phyloP scores from a whole-genome alignment of 306 rosid genomes.

The Hylodesmum podocarpum region DNA sequence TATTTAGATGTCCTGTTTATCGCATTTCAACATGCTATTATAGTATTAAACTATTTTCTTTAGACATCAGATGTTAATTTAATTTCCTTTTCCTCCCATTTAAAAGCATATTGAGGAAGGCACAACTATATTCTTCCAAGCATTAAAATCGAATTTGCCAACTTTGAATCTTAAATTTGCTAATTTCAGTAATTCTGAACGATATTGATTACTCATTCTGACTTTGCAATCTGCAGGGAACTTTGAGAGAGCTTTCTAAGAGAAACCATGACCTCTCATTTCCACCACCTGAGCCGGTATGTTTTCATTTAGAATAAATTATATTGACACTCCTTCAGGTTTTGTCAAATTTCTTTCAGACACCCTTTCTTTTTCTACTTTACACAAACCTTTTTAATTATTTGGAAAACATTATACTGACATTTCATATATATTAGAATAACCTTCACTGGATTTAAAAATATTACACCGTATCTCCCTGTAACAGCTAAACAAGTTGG shows the following conservation, averaged over 20 bases:
- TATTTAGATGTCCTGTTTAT: not conserved
- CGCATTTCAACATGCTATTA: not conserved
- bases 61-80: not conserved
- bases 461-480: too few relatives aligned
- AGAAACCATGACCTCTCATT: constrained; percentile 61
- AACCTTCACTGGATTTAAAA: too few relatives aligned
- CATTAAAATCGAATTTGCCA: not conserved
- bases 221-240: constrained; percentile 55
- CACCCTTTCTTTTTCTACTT: too few relatives aligned
- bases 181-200: not conserved
- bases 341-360: too few relatives aligned
- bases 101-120: not conserved
- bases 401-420: too few relatives aligned
- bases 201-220: not conserved
- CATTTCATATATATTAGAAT: too few relatives aligned
- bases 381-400: too few relatives aligned
- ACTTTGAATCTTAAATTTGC: constrained; percentile 14
- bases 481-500: too few relatives aligned
- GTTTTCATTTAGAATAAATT: constrained; percentile 13
- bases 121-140: not conserved
- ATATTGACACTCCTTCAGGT: too few relatives aligned
- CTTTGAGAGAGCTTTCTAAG: constrained; percentile 82
- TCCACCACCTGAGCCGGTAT: constrained; percentile 58
- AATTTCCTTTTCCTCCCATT: not conserved
- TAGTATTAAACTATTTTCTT: not conserved